Percentiles rank a stretch among this genome's conserved stretches.
Conservation (phyloP, 176 grass and related monocot species). For the Raddia distichophylla region DNA sequence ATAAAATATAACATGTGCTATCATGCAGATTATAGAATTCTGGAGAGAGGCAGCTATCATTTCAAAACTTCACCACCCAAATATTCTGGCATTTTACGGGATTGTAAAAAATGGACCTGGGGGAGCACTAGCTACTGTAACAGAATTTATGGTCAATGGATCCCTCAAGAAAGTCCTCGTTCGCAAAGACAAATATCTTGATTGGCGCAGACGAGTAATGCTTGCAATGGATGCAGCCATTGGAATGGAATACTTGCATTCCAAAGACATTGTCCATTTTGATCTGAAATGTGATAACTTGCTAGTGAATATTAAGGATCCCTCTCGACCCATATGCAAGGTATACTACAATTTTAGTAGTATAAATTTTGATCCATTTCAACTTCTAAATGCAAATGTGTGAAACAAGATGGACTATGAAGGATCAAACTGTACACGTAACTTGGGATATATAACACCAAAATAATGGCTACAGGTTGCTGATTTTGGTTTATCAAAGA, state of each 20-base stretch:
- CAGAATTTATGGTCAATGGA: slow-evolving; percentile 91
- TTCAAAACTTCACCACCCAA: slow-evolving; percentile 90
- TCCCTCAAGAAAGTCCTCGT: slow-evolving; percentile 83
- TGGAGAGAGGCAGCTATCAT: slow-evolving; percentile 88
- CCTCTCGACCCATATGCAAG: slow-evolving; percentile 88
- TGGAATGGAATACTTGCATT: slow-evolving; percentile 96
- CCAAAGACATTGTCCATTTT: slow-evolving; percentile 88
- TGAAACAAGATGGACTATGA: slow-evolving; percentile 1
- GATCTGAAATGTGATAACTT: slow-evolving; percentile 99
- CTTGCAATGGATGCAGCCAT: slow-evolving; percentile 95
- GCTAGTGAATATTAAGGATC: slow-evolving; percentile 91
- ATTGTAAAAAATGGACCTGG: slow-evolving; percentile 78
- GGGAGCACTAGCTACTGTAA: slow-evolving; percentile 79
- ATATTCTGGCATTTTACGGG: slow-evolving; percentile 90
- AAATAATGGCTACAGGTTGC: slow-evolving; percentile 58
- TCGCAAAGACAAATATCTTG: slow-evolving; percentile 73
- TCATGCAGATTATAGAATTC: slow-evolving; percentile 68
- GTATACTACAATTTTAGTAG: slow-evolving; percentile 38
- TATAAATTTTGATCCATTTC: not conserved
- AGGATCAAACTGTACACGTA: not conserved
- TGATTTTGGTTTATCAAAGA: slow-evolving; percentile 97
- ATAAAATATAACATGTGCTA: slow-evolving; percentile 14
- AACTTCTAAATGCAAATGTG: slow-evolving; percentile 3
- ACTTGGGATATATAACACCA: slow-evolving; percentile 31
- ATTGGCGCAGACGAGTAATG: slow-evolving; percentile 67